Evolutionary conservation across 179 eudicot species (phyloP).

Genomic region (Beta macrorhiza): DNA sequence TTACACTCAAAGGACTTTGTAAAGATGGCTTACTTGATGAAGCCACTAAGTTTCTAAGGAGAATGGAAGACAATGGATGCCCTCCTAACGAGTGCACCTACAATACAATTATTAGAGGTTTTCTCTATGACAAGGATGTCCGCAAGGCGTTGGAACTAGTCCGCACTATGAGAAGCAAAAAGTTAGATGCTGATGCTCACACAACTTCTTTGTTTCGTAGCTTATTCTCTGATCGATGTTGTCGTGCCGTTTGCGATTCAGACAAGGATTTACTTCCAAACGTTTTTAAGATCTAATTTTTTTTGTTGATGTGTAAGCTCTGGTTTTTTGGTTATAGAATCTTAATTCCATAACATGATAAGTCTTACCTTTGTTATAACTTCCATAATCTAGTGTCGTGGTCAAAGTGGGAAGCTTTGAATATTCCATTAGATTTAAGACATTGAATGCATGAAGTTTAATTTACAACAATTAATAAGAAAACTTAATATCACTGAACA

Average conservation of each 20-base stretch:
- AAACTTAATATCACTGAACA: too few species aligned
- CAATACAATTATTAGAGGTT: constrained; percentile 2
- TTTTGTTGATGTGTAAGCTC: too few species aligned
- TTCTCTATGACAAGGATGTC: background rate
- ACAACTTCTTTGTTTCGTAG: background rate
- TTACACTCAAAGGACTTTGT: constrained; percentile 11
- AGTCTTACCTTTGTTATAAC: too few species aligned
- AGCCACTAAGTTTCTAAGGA: background rate
- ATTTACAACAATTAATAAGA: too few species aligned
- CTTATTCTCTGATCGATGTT: background rate
- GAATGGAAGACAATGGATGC: constrained; percentile 15
- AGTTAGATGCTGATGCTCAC: background rate
- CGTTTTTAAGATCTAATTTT: background rate
- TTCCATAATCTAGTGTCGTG: too few species aligned
- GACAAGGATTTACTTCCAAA: background rate
- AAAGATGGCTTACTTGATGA: background rate
- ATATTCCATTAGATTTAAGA: too few species aligned
- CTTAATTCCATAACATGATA: too few species aligned
- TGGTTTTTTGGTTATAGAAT: too few species aligned
- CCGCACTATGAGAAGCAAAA: background rate
- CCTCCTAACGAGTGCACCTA: background rate
- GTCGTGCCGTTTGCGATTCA: background rate
- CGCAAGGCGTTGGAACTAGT: background rate
- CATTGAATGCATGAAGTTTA: too few species aligned
- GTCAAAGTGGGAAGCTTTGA: background rate